Conservation (phyloP, 208 protist species). For the Crithidia acanthocephali region DNA sequence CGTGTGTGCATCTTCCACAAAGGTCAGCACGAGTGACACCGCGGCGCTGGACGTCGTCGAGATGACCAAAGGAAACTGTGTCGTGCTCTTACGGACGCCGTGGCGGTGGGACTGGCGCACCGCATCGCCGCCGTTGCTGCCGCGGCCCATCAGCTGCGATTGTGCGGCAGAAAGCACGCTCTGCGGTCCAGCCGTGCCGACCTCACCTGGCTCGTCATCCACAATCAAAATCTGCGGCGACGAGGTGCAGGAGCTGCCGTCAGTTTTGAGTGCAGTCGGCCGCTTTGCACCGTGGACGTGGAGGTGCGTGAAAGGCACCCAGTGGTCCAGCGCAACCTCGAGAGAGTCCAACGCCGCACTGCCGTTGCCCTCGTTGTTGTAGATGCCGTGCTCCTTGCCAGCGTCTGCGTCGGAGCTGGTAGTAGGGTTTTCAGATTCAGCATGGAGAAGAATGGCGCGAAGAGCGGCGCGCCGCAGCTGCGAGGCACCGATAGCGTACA, state of each 20-base stretch:
- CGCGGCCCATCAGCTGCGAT: neutral
- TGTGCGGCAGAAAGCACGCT: neutral
- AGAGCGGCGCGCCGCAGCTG: constrained; percentile 12
- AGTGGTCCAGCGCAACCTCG: constrained; percentile 3
- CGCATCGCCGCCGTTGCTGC: neutral
- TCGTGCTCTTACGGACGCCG: neutral
- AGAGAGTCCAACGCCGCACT: neutral
- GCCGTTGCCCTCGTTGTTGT: neutral
- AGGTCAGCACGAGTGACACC: constrained; percentile 7
- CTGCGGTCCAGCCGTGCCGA: too few species aligned
- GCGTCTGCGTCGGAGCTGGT: neutral
- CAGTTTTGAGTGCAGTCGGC: neutral
- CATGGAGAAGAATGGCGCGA: constrained; percentile 3
- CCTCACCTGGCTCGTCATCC: neutral
- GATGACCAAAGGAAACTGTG: neutral
- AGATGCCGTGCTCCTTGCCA: neutral
- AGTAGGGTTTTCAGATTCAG: neutral
- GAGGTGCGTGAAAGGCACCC: constrained; percentile 15
- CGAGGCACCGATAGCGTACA: neutral
- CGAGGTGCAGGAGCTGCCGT: neutral
- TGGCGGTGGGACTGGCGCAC: neutral
- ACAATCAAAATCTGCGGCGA: neutral
- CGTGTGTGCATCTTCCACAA: constrained; percentile 9
- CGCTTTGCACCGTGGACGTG: constrained; percentile 8
- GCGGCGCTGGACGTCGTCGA: neutral